phyloP scores from a whole-genome alignment of 2,329 filamentous ascomycete species.

The Alternaria conjuncta region DNA sequence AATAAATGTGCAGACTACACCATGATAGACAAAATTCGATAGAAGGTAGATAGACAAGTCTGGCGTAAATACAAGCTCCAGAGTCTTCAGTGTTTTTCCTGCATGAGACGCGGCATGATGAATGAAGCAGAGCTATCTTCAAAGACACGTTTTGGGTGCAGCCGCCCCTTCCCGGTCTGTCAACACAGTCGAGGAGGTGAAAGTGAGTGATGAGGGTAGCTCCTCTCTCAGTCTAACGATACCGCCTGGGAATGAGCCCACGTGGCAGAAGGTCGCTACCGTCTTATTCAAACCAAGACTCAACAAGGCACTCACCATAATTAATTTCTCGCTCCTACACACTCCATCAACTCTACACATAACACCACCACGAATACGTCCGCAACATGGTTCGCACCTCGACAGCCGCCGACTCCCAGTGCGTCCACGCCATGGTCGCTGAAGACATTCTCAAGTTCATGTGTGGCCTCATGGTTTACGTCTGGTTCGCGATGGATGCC shows the following conservation, averaged over 20 bases:
- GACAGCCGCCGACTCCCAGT: not conserved
- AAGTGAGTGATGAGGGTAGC: not conserved
- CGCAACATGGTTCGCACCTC: not conserved
- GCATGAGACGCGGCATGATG: not conserved
- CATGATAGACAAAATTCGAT: not conserved
- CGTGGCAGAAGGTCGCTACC: not conserved
- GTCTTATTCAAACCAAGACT: fast-evolving
- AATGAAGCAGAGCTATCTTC: not conserved
- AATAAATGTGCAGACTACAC: not conserved
- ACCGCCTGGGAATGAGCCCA: not conserved
- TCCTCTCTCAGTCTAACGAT: not conserved
- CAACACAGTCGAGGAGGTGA: not conserved
- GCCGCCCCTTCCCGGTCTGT: not conserved
- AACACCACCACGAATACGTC: not conserved
- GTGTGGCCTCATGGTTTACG: not conserved
- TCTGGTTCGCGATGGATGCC: not conserved
- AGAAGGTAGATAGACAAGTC: not conserved
- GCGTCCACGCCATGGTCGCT: not conserved
- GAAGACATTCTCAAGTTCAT: not conserved
- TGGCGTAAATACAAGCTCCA: not conserved
- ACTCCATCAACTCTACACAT: not conserved
- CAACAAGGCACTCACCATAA: not conserved
- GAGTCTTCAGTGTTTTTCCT: not conserved
- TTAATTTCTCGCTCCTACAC: not conserved
- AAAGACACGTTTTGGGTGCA: fast-evolving